phyloP scores from a whole-genome alignment of 2,329 filamentous ascomycete genomes.

The Fusarium beomiforme region DNA sequence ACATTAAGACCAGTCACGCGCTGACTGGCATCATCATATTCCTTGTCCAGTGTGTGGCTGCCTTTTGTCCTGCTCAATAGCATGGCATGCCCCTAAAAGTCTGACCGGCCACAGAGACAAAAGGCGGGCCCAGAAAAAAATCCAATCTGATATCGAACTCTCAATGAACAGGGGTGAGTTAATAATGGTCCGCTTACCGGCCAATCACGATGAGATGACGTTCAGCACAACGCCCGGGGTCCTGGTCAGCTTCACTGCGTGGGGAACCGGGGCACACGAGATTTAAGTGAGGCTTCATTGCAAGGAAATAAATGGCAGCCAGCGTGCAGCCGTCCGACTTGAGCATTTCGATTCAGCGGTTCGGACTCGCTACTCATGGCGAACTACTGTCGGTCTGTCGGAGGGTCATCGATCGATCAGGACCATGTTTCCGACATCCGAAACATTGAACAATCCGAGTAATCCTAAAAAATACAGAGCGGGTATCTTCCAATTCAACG shows the following conservation, averaged over 20 bases:
- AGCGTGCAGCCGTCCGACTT: too few relatives aligned
- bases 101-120: constrained; percentile 26
- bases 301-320: not conserved
- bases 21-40: constrained; percentile 38
- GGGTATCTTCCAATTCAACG: constrained; percentile 32
- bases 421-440: not conserved
- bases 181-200: constrained; percentile 39
- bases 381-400: not conserved
- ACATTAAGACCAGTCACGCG: constrained; percentile 41
- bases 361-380: not conserved
- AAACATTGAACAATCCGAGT: not conserved
- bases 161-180: constrained; percentile 46
- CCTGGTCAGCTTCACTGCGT: constrained; percentile 39
- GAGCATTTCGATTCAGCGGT: not conserved
- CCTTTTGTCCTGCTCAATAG: constrained; percentile 24
- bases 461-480: not conserved
- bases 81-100: constrained; percentile 34
- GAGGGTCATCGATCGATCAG: not conserved
- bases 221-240: constrained; percentile 44
- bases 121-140: constrained; percentile 39
- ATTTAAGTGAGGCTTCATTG: not conserved
- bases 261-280: constrained; percentile 38
- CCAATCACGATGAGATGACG: constrained; percentile 51
- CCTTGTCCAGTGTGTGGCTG: constrained; percentile 37
- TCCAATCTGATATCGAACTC: constrained; percentile 50